A percentile compares a stretch with the other conserved stretches of the same genome.
Conservation (phyloP, 2,329 filamentous ascomycete species). For the Aspergillus alliaceus region DNA sequence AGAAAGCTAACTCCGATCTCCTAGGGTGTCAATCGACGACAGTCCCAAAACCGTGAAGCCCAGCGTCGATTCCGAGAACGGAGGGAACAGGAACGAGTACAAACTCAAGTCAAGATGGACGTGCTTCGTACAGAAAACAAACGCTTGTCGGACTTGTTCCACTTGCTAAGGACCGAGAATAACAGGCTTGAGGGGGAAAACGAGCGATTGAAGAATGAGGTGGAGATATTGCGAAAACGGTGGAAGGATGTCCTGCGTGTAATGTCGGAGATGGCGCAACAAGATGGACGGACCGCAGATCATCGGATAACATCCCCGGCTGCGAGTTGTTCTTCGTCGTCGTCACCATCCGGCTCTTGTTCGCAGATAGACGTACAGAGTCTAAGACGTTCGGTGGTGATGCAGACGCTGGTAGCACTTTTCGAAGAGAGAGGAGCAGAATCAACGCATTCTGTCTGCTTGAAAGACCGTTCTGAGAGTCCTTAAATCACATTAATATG, state of each 20-base stretch:
- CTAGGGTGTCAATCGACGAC: not conserved
- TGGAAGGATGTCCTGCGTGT: slow-evolving; percentile 1
- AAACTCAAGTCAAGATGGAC: not conserved
- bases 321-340: not conserved
- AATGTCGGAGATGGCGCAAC: slow-evolving; percentile 3
- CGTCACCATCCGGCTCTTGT: not conserved
- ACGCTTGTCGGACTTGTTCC: not conserved
- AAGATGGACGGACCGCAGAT: not conserved
- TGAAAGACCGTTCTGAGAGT: not conserved
- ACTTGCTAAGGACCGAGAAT: not conserved
- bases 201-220: not conserved
- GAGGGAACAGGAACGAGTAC: not conserved
- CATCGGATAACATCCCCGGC: not conserved
- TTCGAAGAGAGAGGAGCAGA: not conserved
- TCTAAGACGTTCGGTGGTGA: not conserved
- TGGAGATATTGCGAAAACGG: not conserved
- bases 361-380: not conserved
- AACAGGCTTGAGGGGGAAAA: not conserved
- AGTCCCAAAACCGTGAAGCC: slow-evolving; percentile 1
- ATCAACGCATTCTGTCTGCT: not conserved
- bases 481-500: not conserved
- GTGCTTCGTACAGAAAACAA: not conserved
- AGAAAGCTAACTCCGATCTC: not conserved
- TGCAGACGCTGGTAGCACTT: slow-evolving; percentile 2
- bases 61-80: slow-evolving; percentile 5